These are phyloP conservation scores for Globisporangium irregulare DNA, from an alignment of 352 stramenopile species.

Conservation along the genomic window DNA sequence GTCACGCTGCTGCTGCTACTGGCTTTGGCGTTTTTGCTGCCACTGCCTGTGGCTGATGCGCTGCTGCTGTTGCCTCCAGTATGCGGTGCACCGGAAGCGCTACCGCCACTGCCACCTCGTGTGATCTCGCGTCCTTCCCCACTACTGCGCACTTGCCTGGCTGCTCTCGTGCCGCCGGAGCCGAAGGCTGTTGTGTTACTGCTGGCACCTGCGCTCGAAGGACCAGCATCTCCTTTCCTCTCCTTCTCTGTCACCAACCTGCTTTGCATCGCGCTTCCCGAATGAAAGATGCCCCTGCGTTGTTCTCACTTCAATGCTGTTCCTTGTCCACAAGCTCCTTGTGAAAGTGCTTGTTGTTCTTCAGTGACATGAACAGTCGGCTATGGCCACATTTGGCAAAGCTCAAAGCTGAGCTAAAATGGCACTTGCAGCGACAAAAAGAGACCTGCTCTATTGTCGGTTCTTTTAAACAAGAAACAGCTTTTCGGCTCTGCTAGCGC, in stretches of 20 bases:
- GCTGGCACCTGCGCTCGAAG: constrained; percentile 28
- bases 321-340: background rate
- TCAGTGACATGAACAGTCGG: background rate
- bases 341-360: background rate
- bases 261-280: background rate
- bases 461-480: constrained; percentile 7
- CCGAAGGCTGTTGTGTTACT: constrained; percentile 4
- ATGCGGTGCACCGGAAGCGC: background rate
- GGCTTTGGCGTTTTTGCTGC: constrained; percentile 4
- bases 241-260: constrained; percentile 8
- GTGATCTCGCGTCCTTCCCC: constrained; percentile 24
- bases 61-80: background rate
- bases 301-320: background rate
- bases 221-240: constrained; percentile 2
- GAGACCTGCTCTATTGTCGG: background rate
- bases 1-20: constrained; percentile 25
- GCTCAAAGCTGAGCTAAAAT: background rate
- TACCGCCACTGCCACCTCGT: constrained; percentile 9
- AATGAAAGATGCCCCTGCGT: background rate
- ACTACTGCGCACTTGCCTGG: constrained; percentile 39
- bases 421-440: background rate
- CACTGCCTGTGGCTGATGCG: background rate
- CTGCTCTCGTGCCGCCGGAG: constrained; percentile 13
- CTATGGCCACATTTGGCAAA: too few species aligned
- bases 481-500: background rate